phyloP scores from a whole-genome alignment of 257 asterid species.

The Solanum chmielewskii region DNA sequence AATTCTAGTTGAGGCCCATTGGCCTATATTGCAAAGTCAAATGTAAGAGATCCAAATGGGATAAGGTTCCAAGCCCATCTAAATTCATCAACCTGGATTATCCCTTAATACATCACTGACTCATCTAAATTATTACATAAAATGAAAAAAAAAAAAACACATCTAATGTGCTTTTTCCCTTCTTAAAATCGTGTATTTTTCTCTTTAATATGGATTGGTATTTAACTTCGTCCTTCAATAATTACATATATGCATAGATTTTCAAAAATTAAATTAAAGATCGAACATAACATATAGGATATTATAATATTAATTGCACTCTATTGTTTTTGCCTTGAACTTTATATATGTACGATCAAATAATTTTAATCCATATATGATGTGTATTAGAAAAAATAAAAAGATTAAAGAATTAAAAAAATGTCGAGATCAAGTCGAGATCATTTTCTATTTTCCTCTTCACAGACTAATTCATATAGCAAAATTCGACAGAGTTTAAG shows the following conservation, averaged over 20 bases:
- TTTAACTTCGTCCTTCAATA: not conserved
- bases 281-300: not conserved
- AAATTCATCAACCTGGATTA: too few species aligned
- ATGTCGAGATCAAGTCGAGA: not conserved
- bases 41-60: not conserved
- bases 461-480: not conserved
- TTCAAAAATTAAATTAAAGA: too few species aligned
- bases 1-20: not conserved
- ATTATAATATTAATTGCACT: not conserved
- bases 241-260: not conserved
- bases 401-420: not conserved
- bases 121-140: not conserved
- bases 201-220: not conserved
- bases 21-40: not conserved
- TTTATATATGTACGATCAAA: not conserved
- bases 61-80: not conserved
- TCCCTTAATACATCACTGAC: not conserved
- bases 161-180: not conserved
- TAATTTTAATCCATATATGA: not conserved
- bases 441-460: not conserved
- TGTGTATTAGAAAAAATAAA: not conserved
- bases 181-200: not conserved
- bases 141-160: not conserved
- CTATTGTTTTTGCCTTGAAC: not conserved
- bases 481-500: not conserved